These are phyloP conservation scores for Aspergillus sp. DNA, from an alignment of 2,329 filamentous ascomycete genomes.

Conservation along the genomic window DNA sequence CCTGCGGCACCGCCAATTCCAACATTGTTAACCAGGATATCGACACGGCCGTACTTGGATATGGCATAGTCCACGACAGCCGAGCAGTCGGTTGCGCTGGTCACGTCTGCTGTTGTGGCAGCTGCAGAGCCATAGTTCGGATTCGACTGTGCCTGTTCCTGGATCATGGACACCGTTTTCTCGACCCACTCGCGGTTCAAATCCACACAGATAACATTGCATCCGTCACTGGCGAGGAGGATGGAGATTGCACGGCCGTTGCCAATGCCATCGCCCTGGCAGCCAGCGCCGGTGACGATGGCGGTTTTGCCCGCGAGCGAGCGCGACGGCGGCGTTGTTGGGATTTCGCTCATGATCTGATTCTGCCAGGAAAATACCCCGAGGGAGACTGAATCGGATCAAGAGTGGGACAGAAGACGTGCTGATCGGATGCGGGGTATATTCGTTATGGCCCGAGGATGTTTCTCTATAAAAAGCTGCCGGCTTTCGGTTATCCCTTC, in stretches of 20 bases:
- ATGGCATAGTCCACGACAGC: constrained; percentile 38
- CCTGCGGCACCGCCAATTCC: constrained; percentile 61
- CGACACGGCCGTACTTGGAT: constrained; percentile 54
- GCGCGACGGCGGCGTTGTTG: constrained; percentile 1
- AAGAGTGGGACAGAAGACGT: too few relatives aligned
- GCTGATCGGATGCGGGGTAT: too few relatives aligned
- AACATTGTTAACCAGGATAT: constrained; percentile 66
- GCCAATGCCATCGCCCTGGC: constrained; percentile 57
- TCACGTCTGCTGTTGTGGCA: constrained; percentile 53
- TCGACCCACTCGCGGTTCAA: constrained; percentile 50
- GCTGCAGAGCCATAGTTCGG: constrained; percentile 34
- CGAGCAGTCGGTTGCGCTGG: constrained; percentile 53
- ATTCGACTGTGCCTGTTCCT: background rate
- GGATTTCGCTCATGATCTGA: background rate
- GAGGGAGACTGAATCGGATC: too few relatives aligned
- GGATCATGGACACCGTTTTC: constrained; percentile 56
- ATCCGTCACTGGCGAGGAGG: constrained; percentile 60
- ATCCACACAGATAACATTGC: constrained; percentile 60
- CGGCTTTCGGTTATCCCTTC: background rate
- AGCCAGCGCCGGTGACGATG: constrained; percentile 62
- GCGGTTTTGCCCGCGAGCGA: constrained; percentile 24
- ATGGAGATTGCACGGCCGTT: constrained; percentile 61
- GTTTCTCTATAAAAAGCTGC: too few relatives aligned
- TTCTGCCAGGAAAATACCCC: too few relatives aligned
- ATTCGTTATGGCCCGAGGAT: too few relatives aligned